Evolutionary conservation across 805 yeast species (phyloP), one percentile per base, ranked within the genome.

Genomic region (Jamesozyma rosinii): DNA sequence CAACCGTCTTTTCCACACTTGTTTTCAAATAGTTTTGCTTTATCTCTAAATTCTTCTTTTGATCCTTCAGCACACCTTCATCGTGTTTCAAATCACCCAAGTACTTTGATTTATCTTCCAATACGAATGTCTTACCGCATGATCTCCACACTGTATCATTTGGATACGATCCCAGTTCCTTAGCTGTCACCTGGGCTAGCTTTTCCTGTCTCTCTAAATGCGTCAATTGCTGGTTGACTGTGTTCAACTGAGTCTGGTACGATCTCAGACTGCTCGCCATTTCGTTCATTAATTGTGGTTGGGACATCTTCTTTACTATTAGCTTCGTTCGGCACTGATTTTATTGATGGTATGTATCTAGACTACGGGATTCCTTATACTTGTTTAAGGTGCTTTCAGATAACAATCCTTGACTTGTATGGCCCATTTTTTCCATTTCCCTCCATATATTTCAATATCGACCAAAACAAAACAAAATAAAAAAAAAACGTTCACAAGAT

Each of bases 61-160:
- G 76, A 15, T 83, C 94, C 42, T 70, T 59, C 46, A 77, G 70
- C 14, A 68, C 74, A 35, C 63, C 61, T 49, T 75, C 75, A 50
- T 84, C 86, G 19, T 63, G 57, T 19, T 67, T 57, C 29, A 86
- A 62, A 41, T 69, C 70, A 11, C 59, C 54, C 37, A 72, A 59
- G 61, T 84, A 83, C 3, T 67, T 70, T 19, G 57, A 37, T 9
- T 61, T 63, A 24, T 54, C 61, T 44, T 63, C 65, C 32, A 58
- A 38, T 2, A 82, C 64, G 58, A 82, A 83, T 26, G 86, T 75
- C 62, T 82, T 83, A 24, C 97, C 97, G 30, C 85, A 75, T 4
- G 94, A 85, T 57, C 84, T 77, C 92, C 95, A 88, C 4, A 88
- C 89, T 8, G 57, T 58, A 9, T 75, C 72, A 18, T 67, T 67